Percentiles rank a stretch among this genome's conserved stretches.
Conservation (phyloP, 2,329 filamentous ascomycete genomes). For the Colletotrichum shisoi region DNA sequence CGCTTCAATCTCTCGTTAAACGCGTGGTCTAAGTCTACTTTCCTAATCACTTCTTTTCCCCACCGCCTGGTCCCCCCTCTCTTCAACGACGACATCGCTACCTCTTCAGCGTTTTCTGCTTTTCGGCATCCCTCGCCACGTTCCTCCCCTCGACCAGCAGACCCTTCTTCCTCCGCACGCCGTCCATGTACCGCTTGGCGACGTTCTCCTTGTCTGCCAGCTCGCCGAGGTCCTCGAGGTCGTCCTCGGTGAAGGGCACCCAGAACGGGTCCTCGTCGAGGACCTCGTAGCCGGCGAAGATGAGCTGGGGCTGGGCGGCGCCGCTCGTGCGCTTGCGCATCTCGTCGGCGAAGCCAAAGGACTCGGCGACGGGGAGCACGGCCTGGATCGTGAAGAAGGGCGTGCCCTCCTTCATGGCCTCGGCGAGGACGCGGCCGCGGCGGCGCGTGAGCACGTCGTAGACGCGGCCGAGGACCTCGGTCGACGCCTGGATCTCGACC, state of each 20-base stretch:
- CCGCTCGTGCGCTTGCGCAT: slow-evolving; percentile 94
- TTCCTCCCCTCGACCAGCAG: slow-evolving; percentile 80
- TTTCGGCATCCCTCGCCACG: slow-evolving; percentile 87
- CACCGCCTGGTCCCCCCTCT: not conserved
- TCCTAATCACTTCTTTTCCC: not conserved
- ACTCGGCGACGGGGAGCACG: slow-evolving; percentile 88
- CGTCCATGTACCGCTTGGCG: slow-evolving; percentile 94
- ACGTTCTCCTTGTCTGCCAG: slow-evolving; percentile 94
- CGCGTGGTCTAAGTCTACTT: not conserved
- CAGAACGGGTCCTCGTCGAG: slow-evolving; percentile 97
- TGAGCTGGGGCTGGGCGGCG: slow-evolving; percentile 88
- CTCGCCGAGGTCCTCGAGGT: slow-evolving; percentile 94
- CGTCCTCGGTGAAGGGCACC: slow-evolving; percentile 96
- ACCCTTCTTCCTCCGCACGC: slow-evolving; percentile 85
- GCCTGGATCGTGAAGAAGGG: slow-evolving; percentile 95
- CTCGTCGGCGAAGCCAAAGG: slow-evolving; percentile 95
- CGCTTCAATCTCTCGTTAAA: not conserved
- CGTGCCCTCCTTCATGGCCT: slow-evolving; percentile 92
- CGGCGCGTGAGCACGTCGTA: slow-evolving; percentile 98
- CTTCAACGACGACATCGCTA: slow-evolving; percentile 45
- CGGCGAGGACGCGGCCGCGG: slow-evolving; percentile 85
- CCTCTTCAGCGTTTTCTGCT: slow-evolving; percentile 77
- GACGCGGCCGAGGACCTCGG: slow-evolving; percentile 92
- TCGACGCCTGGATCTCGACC: slow-evolving; percentile 95
- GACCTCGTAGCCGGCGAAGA: slow-evolving; percentile 91